Evolutionary conservation across 2,329 filamentous ascomycete genomes (phyloP).

Genomic region (Aspergillus neotritici): DNA sequence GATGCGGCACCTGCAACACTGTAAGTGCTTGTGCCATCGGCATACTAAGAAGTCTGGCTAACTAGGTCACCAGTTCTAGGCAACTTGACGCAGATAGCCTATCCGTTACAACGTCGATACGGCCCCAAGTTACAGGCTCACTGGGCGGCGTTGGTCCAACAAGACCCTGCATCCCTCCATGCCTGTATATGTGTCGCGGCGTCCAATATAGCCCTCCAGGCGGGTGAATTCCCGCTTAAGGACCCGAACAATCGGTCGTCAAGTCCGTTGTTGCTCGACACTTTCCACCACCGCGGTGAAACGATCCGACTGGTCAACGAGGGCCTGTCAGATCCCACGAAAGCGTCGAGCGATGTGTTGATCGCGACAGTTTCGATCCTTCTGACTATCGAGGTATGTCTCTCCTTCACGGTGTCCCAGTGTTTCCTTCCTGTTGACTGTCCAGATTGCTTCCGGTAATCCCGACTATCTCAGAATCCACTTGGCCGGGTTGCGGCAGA

Average conservation of each 20-base stretch:
- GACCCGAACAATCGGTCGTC: conserved; percentile 27
- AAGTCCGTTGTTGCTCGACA: conserved; percentile 32
- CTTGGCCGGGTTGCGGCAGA: conserved; percentile 35
- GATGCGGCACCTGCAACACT: conserved; percentile 33
- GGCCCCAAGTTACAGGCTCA: conserved; percentile 31
- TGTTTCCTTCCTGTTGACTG: conserved; percentile 7
- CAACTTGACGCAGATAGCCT: conserved; percentile 32
- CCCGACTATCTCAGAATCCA: conserved; percentile 37
- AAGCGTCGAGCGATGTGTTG: conserved; percentile 35
- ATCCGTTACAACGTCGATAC: conserved; percentile 32
- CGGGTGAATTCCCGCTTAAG: conserved; percentile 30
- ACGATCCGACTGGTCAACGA: conserved; percentile 37
- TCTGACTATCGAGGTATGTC: conserved; percentile 36
- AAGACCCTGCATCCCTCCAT: conserved; percentile 33
- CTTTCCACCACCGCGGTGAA: conserved; percentile 35
- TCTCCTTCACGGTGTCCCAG: background rate
- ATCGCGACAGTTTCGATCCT: conserved; percentile 36
- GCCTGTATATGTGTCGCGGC: conserved; percentile 35
- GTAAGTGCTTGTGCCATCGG: conserved; percentile 20
- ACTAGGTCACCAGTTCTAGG: conserved; percentile 26
- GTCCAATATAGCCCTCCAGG: conserved; percentile 31
- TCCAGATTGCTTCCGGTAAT: conserved; percentile 35
- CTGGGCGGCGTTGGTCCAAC: conserved; percentile 32
- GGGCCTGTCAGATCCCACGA: conserved; percentile 32
- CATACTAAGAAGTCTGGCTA: background rate